Percentiles rank a stretch among this genome's conserved stretches.
Evolutionary conservation across 1,284 basidiomycete genomes (phyloP).

Genomic region (Phlebopus sp.): DNA sequence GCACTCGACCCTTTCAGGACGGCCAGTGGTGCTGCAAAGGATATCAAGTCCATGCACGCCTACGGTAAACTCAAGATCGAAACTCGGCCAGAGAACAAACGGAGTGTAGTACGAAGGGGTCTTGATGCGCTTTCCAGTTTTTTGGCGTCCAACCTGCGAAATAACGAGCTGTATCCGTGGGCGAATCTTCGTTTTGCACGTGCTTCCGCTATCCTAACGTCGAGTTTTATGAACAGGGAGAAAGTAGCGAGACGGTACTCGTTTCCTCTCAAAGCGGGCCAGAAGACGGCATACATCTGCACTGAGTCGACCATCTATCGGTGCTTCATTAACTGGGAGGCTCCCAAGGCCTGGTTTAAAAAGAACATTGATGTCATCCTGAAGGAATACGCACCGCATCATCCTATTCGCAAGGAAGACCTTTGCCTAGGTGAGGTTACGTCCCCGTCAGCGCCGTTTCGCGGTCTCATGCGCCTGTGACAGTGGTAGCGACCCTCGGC

Average conservation of each 20-base stretch:
- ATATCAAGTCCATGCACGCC: conserved; percentile 49
- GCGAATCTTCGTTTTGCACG: conserved; percentile 9
- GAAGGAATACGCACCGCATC: conserved; percentile 48
- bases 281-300: conserved; percentile 63
- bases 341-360: conserved; percentile 70
- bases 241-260: conserved; percentile 53
- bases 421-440: conserved; percentile 56
- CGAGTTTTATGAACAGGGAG: conserved; percentile 34
- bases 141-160: conserved; percentile 41
- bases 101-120: conserved; percentile 52
- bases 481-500: conserved; percentile 70
- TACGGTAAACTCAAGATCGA: conserved; percentile 52
- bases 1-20: conserved; percentile 50
- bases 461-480: not conserved
- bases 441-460: not conserved
- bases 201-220: conserved; percentile 10
- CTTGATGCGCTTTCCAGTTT: conserved; percentile 56
- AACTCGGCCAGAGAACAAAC: conserved; percentile 48
- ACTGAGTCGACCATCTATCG: conserved; percentile 67
- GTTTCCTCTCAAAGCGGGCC: conserved; percentile 58
- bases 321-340: conserved; percentile 58
- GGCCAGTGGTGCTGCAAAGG: conserved; percentile 29
- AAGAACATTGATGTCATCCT: conserved; percentile 65
- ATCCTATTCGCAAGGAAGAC: conserved; percentile 66
- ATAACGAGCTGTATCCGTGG: conserved; percentile 37